A percentile compares a stretch with the other conserved stretches of the same genome.
phyloP scores from a whole-genome alignment of 2,329 filamentous ascomycete genomes.

The Capronia epimyces region DNA sequence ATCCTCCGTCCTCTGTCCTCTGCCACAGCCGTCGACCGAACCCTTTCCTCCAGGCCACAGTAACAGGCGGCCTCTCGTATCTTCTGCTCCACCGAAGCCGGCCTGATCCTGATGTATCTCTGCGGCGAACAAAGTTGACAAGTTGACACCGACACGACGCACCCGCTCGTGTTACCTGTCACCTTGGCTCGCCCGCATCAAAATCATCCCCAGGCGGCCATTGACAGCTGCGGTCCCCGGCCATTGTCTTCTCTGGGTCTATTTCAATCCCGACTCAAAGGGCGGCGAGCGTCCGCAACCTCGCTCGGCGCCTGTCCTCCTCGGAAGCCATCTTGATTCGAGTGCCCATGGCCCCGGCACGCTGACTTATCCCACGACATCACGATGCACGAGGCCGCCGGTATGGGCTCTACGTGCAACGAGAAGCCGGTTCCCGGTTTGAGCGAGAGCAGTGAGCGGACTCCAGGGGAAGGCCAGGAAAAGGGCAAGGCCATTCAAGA shows the following conservation, averaged over 20 bases:
- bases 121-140: slow-evolving; percentile 12
- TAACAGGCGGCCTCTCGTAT: not conserved
- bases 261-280: slow-evolving; percentile 24
- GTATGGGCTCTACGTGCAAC: slow-evolving; percentile 5
- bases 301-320: not conserved
- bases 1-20: not conserved
- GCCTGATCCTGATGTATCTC: not conserved
- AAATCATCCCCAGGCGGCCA: slow-evolving; percentile 22
- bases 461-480: slow-evolving; percentile 13
- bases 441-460: slow-evolving; percentile 2
- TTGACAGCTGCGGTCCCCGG: slow-evolving; percentile 15
- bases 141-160: slow-evolving; percentile 12
- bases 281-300: slow-evolving; percentile 18
- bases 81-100: not conserved
- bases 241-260: slow-evolving; percentile 5
- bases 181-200: slow-evolving; percentile 15
- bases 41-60: too few species aligned
- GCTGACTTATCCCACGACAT: not conserved
- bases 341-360: slow-evolving; percentile 4
- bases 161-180: slow-evolving; percentile 22
- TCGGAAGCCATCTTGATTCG: not conserved
- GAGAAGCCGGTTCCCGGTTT: slow-evolving; percentile 8
- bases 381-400: slow-evolving; percentile 9
- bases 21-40: not conserved
- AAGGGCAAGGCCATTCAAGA: slow-evolving; percentile 50